phyloP scores from a whole-genome alignment of 805 yeast species.

The Ogataea degrootiae region DNA sequence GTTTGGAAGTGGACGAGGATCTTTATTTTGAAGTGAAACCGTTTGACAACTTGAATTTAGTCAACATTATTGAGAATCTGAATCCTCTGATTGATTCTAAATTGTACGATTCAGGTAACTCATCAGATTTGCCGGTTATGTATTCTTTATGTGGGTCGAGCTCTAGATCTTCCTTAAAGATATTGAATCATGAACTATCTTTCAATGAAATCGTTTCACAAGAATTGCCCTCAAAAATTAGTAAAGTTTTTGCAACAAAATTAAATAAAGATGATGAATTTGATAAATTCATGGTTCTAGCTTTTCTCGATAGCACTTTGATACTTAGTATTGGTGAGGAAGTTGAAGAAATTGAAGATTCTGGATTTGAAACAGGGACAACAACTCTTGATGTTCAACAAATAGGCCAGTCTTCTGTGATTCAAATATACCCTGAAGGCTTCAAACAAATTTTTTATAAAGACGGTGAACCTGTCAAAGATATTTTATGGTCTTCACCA shows the following conservation, averaged over 20 bases:
- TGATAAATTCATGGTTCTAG: slow-evolving; percentile 63
- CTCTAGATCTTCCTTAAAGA: slow-evolving; percentile 42
- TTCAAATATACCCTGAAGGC: slow-evolving; percentile 72
- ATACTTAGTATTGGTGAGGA: slow-evolving; percentile 76
- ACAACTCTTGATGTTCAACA: slow-evolving; percentile 67
- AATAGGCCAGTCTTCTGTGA: slow-evolving; percentile 56
- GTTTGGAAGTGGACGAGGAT: slow-evolving; percentile 18
- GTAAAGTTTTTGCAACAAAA: slow-evolving; percentile 61
- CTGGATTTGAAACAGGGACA: slow-evolving; percentile 52
- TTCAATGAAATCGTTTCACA: slow-evolving; percentile 65
- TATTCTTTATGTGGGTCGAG: slow-evolving; percentile 39
- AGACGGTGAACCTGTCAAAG: slow-evolving; percentile 25
- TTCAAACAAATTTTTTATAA: slow-evolving; percentile 48
- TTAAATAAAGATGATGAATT: slow-evolving; percentile 36
- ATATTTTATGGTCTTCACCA: slow-evolving; percentile 77
- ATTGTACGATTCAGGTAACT: slow-evolving; percentile 30
- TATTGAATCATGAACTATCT: slow-evolving; percentile 53
- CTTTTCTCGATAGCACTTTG: slow-evolving; percentile 62
- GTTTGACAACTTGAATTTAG: slow-evolving; percentile 54
- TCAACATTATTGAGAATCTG: slow-evolving; percentile 43
- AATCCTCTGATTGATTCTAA: slow-evolving; percentile 50
- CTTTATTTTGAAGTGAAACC: slow-evolving; percentile 28
- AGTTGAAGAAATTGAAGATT: slow-evolving; percentile 62
- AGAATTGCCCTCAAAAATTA: slow-evolving; percentile 65
- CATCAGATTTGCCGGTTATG: slow-evolving; percentile 36